phyloP scores from a whole-genome alignment of 352 stramenopile species.

The Globisporangium splendens region DNA sequence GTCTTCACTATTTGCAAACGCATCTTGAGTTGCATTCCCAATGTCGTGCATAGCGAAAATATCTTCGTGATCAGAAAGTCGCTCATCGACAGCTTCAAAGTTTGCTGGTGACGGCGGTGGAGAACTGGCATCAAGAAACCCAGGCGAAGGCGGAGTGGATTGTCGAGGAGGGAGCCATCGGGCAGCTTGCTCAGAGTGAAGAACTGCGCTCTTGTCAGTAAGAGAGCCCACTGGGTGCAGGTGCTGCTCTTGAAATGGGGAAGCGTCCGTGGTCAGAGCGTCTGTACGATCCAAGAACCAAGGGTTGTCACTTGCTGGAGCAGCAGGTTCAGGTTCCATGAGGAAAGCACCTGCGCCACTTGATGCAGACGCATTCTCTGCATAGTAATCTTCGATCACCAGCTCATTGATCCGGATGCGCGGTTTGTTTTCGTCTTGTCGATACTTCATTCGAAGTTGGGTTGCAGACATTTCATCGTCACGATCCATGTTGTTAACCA shows the following conservation, averaged over 20 bases:
- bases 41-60: constrained; percentile 21
- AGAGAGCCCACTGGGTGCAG: constrained; percentile 32
- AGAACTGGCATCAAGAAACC: constrained; percentile 13
- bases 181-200: constrained; percentile 54
- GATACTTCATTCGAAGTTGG: constrained; percentile 50
- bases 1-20: constrained; percentile 36
- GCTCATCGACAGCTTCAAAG: constrained; percentile 24
- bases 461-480: constrained; percentile 61
- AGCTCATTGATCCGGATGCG: constrained; percentile 79
- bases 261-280: background rate
- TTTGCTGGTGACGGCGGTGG: constrained; percentile 20
- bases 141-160: constrained; percentile 3
- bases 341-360: constrained; percentile 41
- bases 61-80: constrained; percentile 7
- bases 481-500: constrained; percentile 30
- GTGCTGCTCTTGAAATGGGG: constrained; percentile 13
- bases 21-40: background rate
- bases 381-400: constrained; percentile 86
- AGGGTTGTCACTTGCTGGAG: constrained; percentile 28
- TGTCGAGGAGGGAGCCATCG: constrained; percentile 47
- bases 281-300: constrained; percentile 53
- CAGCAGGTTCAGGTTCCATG: constrained; percentile 33
- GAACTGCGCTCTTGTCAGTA: constrained; percentile 33
- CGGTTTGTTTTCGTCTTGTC: constrained; percentile 35
- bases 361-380: constrained; percentile 19